Evolutionary conservation across 208 protist genomes (phyloP), one percentile per base, ranked within the genome.

Genomic region (Lotmaria passim): DNA sequence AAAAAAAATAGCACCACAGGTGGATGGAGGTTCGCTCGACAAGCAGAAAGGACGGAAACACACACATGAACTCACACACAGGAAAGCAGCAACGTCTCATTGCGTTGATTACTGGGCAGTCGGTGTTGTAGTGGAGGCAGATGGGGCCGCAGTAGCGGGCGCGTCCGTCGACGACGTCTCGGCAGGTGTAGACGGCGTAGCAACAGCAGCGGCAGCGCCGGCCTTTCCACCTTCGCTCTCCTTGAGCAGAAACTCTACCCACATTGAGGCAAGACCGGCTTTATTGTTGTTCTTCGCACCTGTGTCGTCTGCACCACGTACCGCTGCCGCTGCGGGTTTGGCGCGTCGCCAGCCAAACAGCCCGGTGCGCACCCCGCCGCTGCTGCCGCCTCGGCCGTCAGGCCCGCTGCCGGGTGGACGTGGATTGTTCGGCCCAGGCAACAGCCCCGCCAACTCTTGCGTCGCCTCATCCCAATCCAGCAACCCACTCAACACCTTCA

Each of bases 241-340:
- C 59, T 77, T 81, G 61, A 95, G 81, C 26, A 95, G 38, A 64
- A 95, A 95, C 39, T 95, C 87, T 19, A 95, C 90, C 90, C 90
- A 95, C 58, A 93, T 63, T 12, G 82, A 78, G 0, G 83, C 87
- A 23, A 95, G 63, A 30, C 74, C 56, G 8, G 47, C n/a, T 48
- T 73, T 73, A 28, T 34, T 69, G 33, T 15, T 39, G 10, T 19
- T 36, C 5, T 10, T 39, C 36, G 36, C 36, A 12, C 12, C 12
- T 6, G 36, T 46, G 4, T 50, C 31, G 28, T 17, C 31, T 2
- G 21, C 24, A 17, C 7, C 24, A n/a, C 56, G 14, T 41, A 15
- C 19, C 8, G 34, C 21, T 7, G 50, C 41, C 3, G 28, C 23
- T 14, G 33, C 51, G 12, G 65, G n/a, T 36, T 51, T 34, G 36